Evolutionary conservation across 2,329 filamentous ascomycete genomes (phyloP).

Genomic region (Nigrospora oryzae): DNA sequence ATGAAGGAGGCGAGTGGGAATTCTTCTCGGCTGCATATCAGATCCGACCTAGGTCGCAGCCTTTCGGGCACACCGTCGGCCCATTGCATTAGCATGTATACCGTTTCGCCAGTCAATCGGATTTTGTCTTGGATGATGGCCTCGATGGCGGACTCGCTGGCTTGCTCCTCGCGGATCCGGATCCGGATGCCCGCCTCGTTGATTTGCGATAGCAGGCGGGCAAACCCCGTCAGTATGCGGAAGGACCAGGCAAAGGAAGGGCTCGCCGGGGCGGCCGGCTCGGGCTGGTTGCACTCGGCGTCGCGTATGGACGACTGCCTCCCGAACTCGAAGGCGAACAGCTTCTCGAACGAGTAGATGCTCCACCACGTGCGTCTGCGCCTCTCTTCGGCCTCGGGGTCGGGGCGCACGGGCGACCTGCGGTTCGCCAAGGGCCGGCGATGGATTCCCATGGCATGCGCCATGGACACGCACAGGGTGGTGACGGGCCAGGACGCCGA

Average conservation of each 20-base stretch:
- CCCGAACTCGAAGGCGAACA: constrained; percentile 6
- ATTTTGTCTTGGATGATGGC: constrained; percentile 3
- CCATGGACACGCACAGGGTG: constrained; percentile 3
- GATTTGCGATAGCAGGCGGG: neutral
- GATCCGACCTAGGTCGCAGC: constrained; percentile 1
- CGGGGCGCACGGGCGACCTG: neutral
- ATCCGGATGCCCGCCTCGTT: constrained; percentile 1
- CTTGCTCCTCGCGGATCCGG: constrained; percentile 1
- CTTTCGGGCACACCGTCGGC: constrained; percentile 2
- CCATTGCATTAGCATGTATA: constrained; percentile 2
- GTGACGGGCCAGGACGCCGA: constrained; percentile 3
- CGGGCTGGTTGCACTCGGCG: constrained; percentile 1
- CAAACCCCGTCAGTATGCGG: neutral
- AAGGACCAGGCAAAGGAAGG: constrained; percentile 1
- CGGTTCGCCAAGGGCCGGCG: neutral
- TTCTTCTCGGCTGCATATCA: constrained; percentile 1
- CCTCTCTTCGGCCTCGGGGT: neutral
- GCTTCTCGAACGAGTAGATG: constrained; percentile 6
- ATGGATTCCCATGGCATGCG: constrained; percentile 2
- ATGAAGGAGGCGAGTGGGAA: constrained; percentile 5
- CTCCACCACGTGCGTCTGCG: constrained; percentile 4
- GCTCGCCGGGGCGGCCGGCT: neutral
- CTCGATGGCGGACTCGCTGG: neutral
- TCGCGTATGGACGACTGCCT: constrained; percentile 1
- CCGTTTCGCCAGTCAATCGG: constrained; percentile 2